Evolutionary conservation across 2,329 filamentous ascomycete genomes (phyloP), one percentile per base, ranked within the genome.

Genomic region (Emydomyces testavorans): DNA sequence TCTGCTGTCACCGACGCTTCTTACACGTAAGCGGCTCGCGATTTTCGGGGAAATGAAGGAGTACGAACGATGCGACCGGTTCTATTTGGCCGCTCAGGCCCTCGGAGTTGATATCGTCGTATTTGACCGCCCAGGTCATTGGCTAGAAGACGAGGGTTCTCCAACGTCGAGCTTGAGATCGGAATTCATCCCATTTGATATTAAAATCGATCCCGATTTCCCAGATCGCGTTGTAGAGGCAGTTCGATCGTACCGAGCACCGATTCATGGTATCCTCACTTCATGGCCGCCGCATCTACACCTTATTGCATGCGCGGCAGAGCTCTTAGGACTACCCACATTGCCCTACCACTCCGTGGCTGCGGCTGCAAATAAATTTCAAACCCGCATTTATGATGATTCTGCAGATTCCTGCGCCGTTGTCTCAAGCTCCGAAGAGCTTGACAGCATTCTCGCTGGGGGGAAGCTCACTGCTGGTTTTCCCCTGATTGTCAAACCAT

Each of bases 401-500:
- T 10, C 15, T 23, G 29, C 24, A 29, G n/a, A 13, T 13, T 40
- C 31, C 20, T 11, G 6, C 13, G 20, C 6, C 2, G 40, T 28
- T 20, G n/a, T 18, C 5, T 24, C 48, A 10, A 45, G 34, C 15
- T 13, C 15, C 4, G 4, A 29, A 10, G 23, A 20, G 15, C 32
- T 37, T 4, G 15, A 16, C 8, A 6, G 4, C 11, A 37, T 18
- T 6, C 7, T 8, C 8, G 10, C 16, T 5, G 20, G 37, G 16
- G 46, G 31, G 16, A 2, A 29, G 53, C 37, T 13, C 23, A 3
- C 26, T 55, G 38, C 18, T 20, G 2, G 13, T 4, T 64, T 53
- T 37, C 65, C 65, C 0, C 42, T 66, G 3, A 60, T 69, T 29
- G 60, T 67, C 13, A 69, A 69, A 54, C 66, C 67, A 0, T 60